phyloP scores from a whole-genome alignment of 1,139 yeast genomes.

The Suhomyces panamericanus region DNA sequence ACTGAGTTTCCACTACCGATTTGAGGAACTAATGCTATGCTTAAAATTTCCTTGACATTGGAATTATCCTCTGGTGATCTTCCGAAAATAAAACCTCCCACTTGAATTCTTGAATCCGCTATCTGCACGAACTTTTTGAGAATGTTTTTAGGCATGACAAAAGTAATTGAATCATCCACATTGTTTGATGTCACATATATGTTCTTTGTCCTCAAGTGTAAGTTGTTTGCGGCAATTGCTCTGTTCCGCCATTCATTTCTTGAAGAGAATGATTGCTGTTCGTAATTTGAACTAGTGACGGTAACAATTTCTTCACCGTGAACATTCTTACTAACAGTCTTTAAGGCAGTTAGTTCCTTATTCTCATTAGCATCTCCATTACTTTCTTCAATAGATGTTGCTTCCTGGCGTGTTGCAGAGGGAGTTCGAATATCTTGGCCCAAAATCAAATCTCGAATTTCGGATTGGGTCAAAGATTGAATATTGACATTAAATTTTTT shows the following conservation, averaged over 20 bases:
- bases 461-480: constrained; percentile 86
- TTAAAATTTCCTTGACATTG: constrained; percentile 73
- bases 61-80: constrained; percentile 66
- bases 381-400: constrained; percentile 70
- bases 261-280: constrained; percentile 79
- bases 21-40: constrained; percentile 85
- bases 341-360: constrained; percentile 68
- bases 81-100: constrained; percentile 83
- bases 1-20: constrained; percentile 71
- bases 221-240: constrained; percentile 75
- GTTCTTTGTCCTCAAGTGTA: constrained; percentile 75
- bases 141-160: constrained; percentile 78
- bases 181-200: constrained; percentile 63
- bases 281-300: constrained; percentile 88
- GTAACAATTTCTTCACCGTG: constrained; percentile 97
- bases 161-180: constrained; percentile 55
- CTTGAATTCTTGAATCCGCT: constrained; percentile 78
- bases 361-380: constrained; percentile 29
- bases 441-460: constrained; percentile 86
- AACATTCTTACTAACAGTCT: constrained; percentile 82
- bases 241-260: constrained; percentile 90
- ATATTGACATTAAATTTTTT: constrained; percentile 83
- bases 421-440: constrained; percentile 96
- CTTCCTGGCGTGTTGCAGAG: constrained; percentile 72
- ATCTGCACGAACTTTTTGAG: constrained; percentile 76